These are phyloP conservation scores for Chalaropsis ovoidea DNA, from an alignment of 2,329 filamentous ascomycete species.

Conservation along the genomic window DNA sequence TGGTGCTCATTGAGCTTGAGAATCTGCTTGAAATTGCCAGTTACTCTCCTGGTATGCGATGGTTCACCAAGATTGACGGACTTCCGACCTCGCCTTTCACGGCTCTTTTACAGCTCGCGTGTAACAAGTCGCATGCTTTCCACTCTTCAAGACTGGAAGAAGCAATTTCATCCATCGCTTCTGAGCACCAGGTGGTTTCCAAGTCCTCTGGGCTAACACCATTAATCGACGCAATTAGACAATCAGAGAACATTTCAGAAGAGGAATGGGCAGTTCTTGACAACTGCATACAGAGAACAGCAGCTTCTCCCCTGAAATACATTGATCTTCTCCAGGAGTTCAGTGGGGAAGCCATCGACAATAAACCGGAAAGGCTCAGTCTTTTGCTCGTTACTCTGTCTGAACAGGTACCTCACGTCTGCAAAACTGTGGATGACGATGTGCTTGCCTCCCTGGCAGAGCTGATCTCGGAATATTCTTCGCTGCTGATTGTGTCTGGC, in stretches of 20 bases:
- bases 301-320: constrained; percentile 70
- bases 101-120: constrained; percentile 49
- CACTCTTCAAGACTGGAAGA: constrained; percentile 22
- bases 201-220: constrained; percentile 21
- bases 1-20: constrained; percentile 64
- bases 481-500: constrained; percentile 42
- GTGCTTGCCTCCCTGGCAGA: constrained; percentile 41
- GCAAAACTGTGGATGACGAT: constrained; percentile 41
- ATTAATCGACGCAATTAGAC: constrained; percentile 22
- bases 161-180: constrained; percentile 20
- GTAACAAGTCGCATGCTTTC: constrained; percentile 25
- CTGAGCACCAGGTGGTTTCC: constrained; percentile 23
- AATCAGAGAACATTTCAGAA: constrained; percentile 30
- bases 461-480: constrained; percentile 51
- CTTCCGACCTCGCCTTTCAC: constrained; percentile 59
- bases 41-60: constrained; percentile 74
- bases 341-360: constrained; percentile 30
- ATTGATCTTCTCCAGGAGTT: constrained; percentile 56
- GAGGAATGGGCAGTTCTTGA: constrained; percentile 64
- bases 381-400: constrained; percentile 58
- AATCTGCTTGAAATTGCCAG: constrained; percentile 72
- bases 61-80: constrained; percentile 68
- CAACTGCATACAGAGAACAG: constrained; percentile 68
- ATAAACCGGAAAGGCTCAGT: constrained; percentile 35
- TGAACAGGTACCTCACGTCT: constrained; percentile 67